Evolutionary conservation across 768 basidiomycete genomes (phyloP).

Genomic region (Tephrocybe sp.): DNA sequence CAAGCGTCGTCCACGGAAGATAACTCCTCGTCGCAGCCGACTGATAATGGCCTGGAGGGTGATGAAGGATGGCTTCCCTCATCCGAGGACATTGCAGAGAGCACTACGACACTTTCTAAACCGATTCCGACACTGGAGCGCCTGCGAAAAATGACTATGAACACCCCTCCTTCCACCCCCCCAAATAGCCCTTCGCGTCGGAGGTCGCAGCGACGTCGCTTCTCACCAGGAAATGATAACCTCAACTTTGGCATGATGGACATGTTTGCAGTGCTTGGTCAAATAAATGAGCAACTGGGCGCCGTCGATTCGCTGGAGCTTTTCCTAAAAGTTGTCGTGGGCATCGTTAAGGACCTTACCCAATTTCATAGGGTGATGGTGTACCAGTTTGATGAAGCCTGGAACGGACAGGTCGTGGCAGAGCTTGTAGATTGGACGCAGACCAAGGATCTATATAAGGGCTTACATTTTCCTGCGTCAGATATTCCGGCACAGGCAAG

Average conservation of each 20-base stretch:
- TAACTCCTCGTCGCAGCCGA: background rate
- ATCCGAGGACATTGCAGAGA: constrained; percentile 64
- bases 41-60: constrained; percentile 10
- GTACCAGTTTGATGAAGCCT: constrained; percentile 81
- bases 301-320: constrained; percentile 62
- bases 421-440: constrained; percentile 79
- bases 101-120: constrained; percentile 66
- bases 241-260: constrained; percentile 68
- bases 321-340: constrained; percentile 74
- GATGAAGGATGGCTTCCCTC: constrained; percentile 41
- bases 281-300: constrained; percentile 80
- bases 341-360: constrained; percentile 72
- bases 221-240: constrained; percentile 8
- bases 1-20: background rate
- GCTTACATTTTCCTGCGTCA: constrained; percentile 67
- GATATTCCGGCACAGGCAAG: constrained; percentile 69
- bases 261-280: constrained; percentile 73
- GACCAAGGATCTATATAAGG: constrained; percentile 71
- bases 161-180: constrained; percentile 11
- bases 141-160: constrained; percentile 48
- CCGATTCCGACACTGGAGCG: constrained; percentile 73
- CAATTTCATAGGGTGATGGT: constrained; percentile 81
- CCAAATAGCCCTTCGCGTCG: constrained; percentile 2
- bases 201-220: constrained; percentile 17
- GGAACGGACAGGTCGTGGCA: constrained; percentile 78